Conservation (phyloP, 257 asterid genomes). For the Primulina tabacum region DNA sequence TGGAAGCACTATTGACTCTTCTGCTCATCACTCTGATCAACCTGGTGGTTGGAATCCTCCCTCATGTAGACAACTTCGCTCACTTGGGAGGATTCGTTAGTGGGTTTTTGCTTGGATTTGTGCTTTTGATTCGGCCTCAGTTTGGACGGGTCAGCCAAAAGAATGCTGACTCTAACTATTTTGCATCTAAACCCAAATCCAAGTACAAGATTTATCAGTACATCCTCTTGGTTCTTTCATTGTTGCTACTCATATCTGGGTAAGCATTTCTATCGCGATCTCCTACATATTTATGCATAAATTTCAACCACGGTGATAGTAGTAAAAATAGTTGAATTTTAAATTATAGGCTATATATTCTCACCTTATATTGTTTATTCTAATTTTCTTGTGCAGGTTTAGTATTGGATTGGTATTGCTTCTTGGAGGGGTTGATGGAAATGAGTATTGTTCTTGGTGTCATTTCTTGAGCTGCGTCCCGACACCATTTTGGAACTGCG, state of each 20-base stretch:
- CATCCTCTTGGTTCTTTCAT: slow-evolving; percentile 37
- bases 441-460: slow-evolving; percentile 83
- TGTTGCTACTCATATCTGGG: slow-evolving; percentile 45
- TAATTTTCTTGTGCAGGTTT: slow-evolving; percentile 42
- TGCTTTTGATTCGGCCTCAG: slow-evolving; percentile 86
- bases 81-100: slow-evolving; percentile 84
- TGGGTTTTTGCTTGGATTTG: slow-evolving; percentile 76
- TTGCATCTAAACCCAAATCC: slow-evolving; percentile 33
- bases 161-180: slow-evolving; percentile 37
- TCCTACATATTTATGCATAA: neutral
- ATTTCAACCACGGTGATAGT: too few relatives aligned
- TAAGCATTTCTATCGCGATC: slow-evolving; percentile 20
- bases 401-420: slow-evolving; percentile 40
- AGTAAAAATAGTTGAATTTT: neutral
- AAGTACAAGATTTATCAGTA: slow-evolving; percentile 77
- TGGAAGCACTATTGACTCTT: slow-evolving; percentile 59
- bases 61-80: slow-evolving; percentile 96
- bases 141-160: slow-evolving; percentile 53
- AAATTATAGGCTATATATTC: neutral
- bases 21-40: slow-evolving; percentile 62
- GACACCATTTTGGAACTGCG: slow-evolving; percentile 82
- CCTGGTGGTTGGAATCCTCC: slow-evolving; percentile 87
- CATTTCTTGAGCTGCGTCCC: slow-evolving; percentile 84
- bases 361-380: neutral
- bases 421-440: slow-evolving; percentile 63